phyloP scores from a whole-genome alignment of 306 rosid genomes.

The Pachyrhizus erosus region DNA sequence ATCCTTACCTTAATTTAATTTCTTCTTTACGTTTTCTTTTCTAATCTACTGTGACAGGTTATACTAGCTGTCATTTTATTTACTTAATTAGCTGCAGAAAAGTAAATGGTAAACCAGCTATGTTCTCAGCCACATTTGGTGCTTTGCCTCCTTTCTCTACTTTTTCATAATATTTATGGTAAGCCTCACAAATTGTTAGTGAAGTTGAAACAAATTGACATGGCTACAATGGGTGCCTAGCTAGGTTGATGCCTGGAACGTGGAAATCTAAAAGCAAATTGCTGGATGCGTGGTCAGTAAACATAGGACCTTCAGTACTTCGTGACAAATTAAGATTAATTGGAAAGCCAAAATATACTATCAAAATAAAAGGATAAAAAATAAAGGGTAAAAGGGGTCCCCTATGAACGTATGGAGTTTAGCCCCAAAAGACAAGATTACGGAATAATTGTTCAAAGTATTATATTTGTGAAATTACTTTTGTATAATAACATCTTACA shows the following conservation, averaged over 20 bases:
- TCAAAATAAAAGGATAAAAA: background rate
- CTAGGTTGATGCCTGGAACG: conserved; percentile 28
- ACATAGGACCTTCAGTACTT: background rate
- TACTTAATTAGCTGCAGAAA: conserved; percentile 20
- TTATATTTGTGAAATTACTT: background rate
- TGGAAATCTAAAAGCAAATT: background rate
- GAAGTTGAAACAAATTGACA: conserved; percentile 33
- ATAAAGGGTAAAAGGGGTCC: background rate
- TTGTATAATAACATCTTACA: background rate
- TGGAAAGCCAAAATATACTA: background rate
- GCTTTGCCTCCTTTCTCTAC: background rate
- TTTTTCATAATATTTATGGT: conserved; percentile 21
- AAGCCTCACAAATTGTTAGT: background rate
- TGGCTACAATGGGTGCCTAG: conserved; percentile 31
- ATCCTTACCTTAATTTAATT: conserved; percentile 40
- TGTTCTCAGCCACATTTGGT: conserved; percentile 43
- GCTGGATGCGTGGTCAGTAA: conserved; percentile 7
- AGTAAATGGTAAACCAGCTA: conserved; percentile 14
- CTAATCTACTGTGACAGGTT: conserved; percentile 10
- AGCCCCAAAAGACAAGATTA: background rate
- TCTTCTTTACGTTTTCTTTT: conserved; percentile 11
- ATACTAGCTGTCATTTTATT: conserved; percentile 32
- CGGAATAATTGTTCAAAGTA: background rate
- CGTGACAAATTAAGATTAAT: background rate
- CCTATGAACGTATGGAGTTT: conserved; percentile 22